Evolutionary conservation across 2,329 filamentous ascomycete species (phyloP).

Genomic region (Macrophomina phaseolina): DNA sequence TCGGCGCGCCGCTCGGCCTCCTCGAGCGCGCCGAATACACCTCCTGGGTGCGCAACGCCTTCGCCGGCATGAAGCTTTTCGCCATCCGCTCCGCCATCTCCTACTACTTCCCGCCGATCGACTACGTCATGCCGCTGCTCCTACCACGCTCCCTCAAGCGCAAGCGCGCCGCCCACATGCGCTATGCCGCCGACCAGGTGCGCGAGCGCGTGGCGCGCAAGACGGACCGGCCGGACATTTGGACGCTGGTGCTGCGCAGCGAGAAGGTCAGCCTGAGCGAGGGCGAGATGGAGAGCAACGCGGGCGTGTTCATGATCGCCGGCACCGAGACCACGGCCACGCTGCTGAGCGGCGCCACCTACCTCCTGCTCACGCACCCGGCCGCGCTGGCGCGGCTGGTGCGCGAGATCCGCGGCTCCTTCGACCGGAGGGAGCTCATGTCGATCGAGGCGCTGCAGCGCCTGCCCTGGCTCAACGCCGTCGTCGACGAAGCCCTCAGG

Average conservation of each 20-base stretch:
- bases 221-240: slow-evolving; percentile 14
- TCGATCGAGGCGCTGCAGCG: slow-evolving; percentile 4
- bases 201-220: background rate
- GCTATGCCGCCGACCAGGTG: slow-evolving; percentile 2
- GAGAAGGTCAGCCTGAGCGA: background rate
- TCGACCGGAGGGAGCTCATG: background rate
- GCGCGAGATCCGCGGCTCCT: background rate
- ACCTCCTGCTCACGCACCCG: slow-evolving; percentile 39
- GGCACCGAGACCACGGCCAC: slow-evolving; percentile 52
- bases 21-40: background rate
- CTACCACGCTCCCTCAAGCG: slow-evolving; percentile 6
- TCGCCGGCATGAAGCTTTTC: background rate
- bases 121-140: slow-evolving; percentile 1
- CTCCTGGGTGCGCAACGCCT: background rate
- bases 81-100: background rate
- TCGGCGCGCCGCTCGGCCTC: background rate
- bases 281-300: slow-evolving; percentile 23
- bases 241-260: slow-evolving; percentile 42
- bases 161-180: slow-evolving; percentile 11
- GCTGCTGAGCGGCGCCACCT: slow-evolving; percentile 38
- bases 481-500: slow-evolving; percentile 50
- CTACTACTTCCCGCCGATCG: slow-evolving; percentile 2
- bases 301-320: slow-evolving; percentile 40
- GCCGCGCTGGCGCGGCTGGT: background rate
- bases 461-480: slow-evolving; percentile 27